Conservation (phyloP, 805 yeast species). For the Candida sanyiensis region DNA sequence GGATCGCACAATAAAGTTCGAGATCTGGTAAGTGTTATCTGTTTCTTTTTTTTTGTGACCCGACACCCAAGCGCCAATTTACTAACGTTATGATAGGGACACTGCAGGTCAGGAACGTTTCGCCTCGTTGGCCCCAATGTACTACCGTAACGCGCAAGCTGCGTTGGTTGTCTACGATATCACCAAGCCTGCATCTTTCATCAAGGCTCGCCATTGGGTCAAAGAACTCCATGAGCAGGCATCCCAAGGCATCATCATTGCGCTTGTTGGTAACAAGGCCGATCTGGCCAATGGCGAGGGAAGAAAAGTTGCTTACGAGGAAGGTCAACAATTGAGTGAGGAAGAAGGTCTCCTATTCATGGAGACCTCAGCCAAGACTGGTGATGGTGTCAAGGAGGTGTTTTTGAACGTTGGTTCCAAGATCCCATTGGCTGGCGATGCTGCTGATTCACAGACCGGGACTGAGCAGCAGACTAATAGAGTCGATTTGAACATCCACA, state of each 20-base stretch:
- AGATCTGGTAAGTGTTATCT: constrained; percentile 53
- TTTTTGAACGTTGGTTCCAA: constrained; percentile 84
- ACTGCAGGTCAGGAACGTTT: constrained; percentile 98
- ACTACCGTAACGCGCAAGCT: constrained; percentile 95
- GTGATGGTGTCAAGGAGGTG: constrained; percentile 84
- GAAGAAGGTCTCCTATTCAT: constrained; percentile 88
- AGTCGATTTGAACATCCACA: constrained; percentile 30
- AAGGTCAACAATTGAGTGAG: constrained; percentile 81
- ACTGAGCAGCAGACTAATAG: constrained; percentile 18
- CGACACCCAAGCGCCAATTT: not conserved
- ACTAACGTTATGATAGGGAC: constrained; percentile 39
- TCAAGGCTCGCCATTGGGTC: constrained; percentile 98
- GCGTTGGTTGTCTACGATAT: constrained; percentile 94
- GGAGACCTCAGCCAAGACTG: constrained; percentile 92
- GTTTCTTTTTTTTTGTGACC: not conserved
- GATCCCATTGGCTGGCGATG: constrained; percentile 49
- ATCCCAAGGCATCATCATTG: constrained; percentile 83
- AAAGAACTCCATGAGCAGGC: constrained; percentile 95
- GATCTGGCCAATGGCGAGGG: constrained; percentile 61
- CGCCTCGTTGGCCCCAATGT: constrained; percentile 95
- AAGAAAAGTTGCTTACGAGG: constrained; percentile 79
- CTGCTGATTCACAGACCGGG: constrained; percentile 23
- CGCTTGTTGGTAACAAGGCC: constrained; percentile 88
- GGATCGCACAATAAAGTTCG: constrained; percentile 82
- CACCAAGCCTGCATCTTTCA: constrained; percentile 90